phyloP scores from a whole-genome alignment of 2,329 filamentous ascomycete genomes.

The Colletotrichum australisinense region DNA sequence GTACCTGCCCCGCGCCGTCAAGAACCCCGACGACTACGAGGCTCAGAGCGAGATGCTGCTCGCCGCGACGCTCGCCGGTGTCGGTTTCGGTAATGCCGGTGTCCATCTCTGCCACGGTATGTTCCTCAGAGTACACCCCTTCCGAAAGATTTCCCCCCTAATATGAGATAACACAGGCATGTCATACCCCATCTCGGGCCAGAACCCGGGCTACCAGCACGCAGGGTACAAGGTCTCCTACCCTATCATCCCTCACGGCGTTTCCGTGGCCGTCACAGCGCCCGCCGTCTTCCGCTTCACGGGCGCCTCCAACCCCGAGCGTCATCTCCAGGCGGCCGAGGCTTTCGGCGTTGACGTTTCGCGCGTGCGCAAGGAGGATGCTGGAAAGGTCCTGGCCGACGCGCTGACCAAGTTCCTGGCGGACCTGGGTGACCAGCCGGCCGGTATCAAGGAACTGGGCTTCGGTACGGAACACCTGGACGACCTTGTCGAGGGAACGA shows the following conservation, averaged over 20 bases:
- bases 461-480: conserved; percentile 83
- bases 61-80: conserved; percentile 91
- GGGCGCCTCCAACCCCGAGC: conserved; percentile 88
- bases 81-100: conserved; percentile 97
- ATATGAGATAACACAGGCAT: conserved; percentile 68
- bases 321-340: conserved; percentile 90
- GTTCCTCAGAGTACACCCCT: conserved; percentile 38
- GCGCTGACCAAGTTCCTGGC: conserved; percentile 85
- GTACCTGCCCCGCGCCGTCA: conserved; percentile 89
- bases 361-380: conserved; percentile 88
- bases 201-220: conserved; percentile 72
- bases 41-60: conserved; percentile 97
- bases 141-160: background rate
- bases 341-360: conserved; percentile 90
- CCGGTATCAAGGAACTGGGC: conserved; percentile 84
- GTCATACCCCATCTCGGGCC: conserved; percentile 96
- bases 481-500: conserved; percentile 89
- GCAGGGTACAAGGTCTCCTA: conserved; percentile 57
- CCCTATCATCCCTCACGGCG: conserved; percentile 93
- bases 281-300: conserved; percentile 97
- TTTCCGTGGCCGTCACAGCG: conserved; percentile 92
- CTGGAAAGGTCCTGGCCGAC: conserved; percentile 88
- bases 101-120: conserved; percentile 80
- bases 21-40: conserved; percentile 89
- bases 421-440: conserved; percentile 88